A percentile compares a stretch with the other conserved stretches of the same genome.
Evolutionary conservation across 257 asterid species (phyloP).

Genomic region (Schizonepeta tenuifolia): DNA sequence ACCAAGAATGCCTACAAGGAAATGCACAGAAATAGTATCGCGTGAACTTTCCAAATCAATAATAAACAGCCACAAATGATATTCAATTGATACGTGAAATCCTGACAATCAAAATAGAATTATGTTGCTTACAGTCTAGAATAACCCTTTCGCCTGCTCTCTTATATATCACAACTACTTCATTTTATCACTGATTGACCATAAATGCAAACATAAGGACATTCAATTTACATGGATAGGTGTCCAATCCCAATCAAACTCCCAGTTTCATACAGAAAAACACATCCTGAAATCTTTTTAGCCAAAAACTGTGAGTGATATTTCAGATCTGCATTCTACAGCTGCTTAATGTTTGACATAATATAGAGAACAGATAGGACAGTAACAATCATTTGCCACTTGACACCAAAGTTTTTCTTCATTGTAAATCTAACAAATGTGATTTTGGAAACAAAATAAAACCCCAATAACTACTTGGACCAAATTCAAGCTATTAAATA

Average conservation of each 20-base stretch:
- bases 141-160: not conserved
- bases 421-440: no score
- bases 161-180: not conserved
- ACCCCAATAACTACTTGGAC: not conserved
- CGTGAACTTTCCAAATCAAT: not conserved
- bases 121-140: not conserved
- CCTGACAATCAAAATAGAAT: not conserved
- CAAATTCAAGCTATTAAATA: not conserved
- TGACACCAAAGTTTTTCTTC: not conserved
- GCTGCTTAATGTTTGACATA: not conserved
- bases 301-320: not conserved
- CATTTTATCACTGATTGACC: not conserved
- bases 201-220: not conserved
- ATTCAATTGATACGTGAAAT: not conserved
- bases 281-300: no score
- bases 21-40: constrained; percentile 3
- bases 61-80: not conserved
- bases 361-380: not conserved
- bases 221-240: not conserved
- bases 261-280: not conserved
- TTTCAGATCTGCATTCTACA: no score
- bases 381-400: not conserved
- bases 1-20: constrained; percentile 82
- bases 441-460: no score
- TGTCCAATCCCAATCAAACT: not conserved